Evolutionary conservation across 2,329 filamentous ascomycete genomes (phyloP).

Genomic region (Fusarium goolgardi): DNA sequence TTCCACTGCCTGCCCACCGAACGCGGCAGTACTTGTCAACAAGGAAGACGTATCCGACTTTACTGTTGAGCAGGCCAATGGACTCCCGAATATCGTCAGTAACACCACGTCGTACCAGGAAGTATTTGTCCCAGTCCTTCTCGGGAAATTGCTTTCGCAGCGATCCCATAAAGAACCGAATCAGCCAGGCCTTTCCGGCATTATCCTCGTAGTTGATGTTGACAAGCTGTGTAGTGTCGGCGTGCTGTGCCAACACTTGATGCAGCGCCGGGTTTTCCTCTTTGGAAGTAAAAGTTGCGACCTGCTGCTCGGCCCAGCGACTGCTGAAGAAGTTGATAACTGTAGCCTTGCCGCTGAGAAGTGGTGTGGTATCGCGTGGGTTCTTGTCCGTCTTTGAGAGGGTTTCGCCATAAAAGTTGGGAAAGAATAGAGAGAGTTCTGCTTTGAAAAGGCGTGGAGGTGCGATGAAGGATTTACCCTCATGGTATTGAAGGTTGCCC

Average conservation of each 20-base stretch:
- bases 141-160: constrained; percentile 62
- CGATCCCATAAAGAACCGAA: constrained; percentile 66
- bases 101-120: constrained; percentile 68
- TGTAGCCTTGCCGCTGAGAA: constrained; percentile 78
- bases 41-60: constrained; percentile 94
- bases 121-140: constrained; percentile 70
- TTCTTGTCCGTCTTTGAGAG: constrained; percentile 67
- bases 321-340: constrained; percentile 86
- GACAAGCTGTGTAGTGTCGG: constrained; percentile 76
- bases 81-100: constrained; percentile 71
- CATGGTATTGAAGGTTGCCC: constrained; percentile 82
- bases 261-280: constrained; percentile 77
- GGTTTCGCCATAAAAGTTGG: constrained; percentile 87
- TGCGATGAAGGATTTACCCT: constrained; percentile 92
- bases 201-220: constrained; percentile 92
- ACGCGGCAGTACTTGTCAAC: constrained; percentile 89
- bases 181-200: constrained; percentile 69
- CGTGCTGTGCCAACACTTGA: constrained; percentile 65
- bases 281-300: constrained; percentile 74
- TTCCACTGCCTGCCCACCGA: constrained; percentile 89
- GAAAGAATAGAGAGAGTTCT: constrained; percentile 89
- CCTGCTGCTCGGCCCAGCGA: constrained; percentile 87
- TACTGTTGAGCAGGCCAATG: constrained; percentile 82
- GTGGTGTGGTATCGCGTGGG: constrained; percentile 76
- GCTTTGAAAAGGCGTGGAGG: constrained; percentile 86